These are phyloP conservation scores for Megacollybia marginata DNA, from an alignment of 768 basidiomycete species.

Conservation along the genomic window DNA sequence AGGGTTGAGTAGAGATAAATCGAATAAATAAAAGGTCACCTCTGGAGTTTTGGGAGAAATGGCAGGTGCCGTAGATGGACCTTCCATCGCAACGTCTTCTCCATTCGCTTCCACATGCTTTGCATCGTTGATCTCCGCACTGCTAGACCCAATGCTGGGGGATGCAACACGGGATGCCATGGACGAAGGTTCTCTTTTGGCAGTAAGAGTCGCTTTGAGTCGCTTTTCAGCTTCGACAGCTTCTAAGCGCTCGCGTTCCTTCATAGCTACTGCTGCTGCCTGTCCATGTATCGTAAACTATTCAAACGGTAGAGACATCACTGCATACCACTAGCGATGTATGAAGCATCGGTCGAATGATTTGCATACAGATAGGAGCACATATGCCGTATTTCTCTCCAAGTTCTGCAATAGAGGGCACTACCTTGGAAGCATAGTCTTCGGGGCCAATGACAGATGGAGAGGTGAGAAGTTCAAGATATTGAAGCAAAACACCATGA, in stretches of 20 bases:
- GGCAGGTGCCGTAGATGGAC: conserved; percentile 35
- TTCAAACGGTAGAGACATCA: not conserved
- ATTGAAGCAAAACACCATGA: conserved; percentile 89
- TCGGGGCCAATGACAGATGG: conserved; percentile 58
- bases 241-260: conserved; percentile 46
- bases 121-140: conserved; percentile 7
- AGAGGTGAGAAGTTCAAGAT: conserved; percentile 78
- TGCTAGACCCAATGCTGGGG: conserved; percentile 31
- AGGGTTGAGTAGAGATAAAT: not conserved
- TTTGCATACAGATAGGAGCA: conserved; percentile 88
- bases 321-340: conserved; percentile 34
- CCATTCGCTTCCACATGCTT: conserved; percentile 15
- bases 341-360: conserved; percentile 78
- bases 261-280: conserved; percentile 54
- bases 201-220: conserved; percentile 71
- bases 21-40: conserved; percentile 20
- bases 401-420: conserved; percentile 72
- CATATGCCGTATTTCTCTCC: conserved; percentile 73
- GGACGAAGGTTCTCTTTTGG: conserved; percentile 63
- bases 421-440: conserved; percentile 66
- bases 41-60: conserved; percentile 25
- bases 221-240: conserved; percentile 73
- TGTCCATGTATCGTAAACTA: conserved; percentile 14
- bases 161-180: conserved; percentile 57
- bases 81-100: conserved; percentile 29